Conservation (phyloP, 352 stramenopile species). For the Pseudoperonospora humuli region DNA sequence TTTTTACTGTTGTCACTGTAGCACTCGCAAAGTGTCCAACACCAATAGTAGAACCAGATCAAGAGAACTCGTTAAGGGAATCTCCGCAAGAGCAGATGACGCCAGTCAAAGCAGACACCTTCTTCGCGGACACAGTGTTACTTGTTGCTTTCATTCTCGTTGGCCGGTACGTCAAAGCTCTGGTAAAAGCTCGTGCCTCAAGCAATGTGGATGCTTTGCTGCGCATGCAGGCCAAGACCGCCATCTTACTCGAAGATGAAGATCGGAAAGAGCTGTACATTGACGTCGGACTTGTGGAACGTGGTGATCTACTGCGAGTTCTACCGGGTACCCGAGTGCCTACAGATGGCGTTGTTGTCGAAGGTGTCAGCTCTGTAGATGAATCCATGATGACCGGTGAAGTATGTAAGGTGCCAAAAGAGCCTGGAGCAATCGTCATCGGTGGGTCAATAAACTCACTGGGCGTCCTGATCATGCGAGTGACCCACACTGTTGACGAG, state of each 20-base stretch:
- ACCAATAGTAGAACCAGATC: not conserved
- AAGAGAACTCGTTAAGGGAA: constrained; percentile 6
- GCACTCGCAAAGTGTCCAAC: constrained; percentile 2
- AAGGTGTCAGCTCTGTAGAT: constrained; percentile 57
- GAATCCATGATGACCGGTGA: constrained; percentile 79
- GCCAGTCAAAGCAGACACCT: constrained; percentile 37
- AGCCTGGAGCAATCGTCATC: constrained; percentile 48
- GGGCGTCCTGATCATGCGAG: constrained; percentile 55
- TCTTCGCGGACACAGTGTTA: constrained; percentile 67
- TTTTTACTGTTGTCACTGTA: constrained; percentile 25
- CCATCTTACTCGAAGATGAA: constrained; percentile 74
- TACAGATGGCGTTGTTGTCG: constrained; percentile 64
- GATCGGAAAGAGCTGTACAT: constrained; percentile 57
- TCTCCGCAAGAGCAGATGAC: constrained; percentile 7
- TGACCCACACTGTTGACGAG: constrained; percentile 66
- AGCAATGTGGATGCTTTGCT: constrained; percentile 61
- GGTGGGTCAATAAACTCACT: constrained; percentile 66
- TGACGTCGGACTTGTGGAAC: constrained; percentile 66
- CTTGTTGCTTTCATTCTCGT: constrained; percentile 66
- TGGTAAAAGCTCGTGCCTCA: constrained; percentile 58
- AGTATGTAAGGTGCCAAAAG: constrained; percentile 56
- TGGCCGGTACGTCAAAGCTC: constrained; percentile 69
- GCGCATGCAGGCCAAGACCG: constrained; percentile 74
- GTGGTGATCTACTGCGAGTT: constrained; percentile 59
- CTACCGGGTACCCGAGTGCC: constrained; percentile 59